Evolutionary conservation across 768 basidiomycete genomes (phyloP), one percentile per base, ranked within the genome.

Genomic region (Melanogaster broomeanus): DNA sequence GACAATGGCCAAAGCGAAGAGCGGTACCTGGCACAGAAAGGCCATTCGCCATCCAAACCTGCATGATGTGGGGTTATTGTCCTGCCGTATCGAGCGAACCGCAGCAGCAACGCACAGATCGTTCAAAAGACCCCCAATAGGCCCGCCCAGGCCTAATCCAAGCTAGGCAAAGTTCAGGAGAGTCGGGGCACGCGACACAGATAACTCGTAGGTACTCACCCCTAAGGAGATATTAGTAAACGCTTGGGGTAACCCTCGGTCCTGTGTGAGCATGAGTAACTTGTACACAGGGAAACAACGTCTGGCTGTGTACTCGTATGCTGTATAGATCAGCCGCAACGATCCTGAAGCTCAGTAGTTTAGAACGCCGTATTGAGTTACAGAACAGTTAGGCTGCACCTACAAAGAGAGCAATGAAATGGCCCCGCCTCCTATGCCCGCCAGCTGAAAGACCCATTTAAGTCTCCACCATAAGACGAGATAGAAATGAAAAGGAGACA

Each of bases 231-330:
- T 50, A 12, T 41, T 54, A 21, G 83, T 38, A 76, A 76, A 41
- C 82, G 70, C 88, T 87, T 62, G 62, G 0, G 51, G 48, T 37
- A 64, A 49, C n/a, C 51, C 35, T 9, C 59, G 49, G 15, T 45
- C 56, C 52, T 48, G n/a, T 3, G 27, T 28, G 15, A 40, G 15
- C 7, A 30, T 50, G 16, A 39, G 11, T 22, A 48, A 48, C n/a
- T 7, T n/a, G n/a, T n/a, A 3, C n/a, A 12, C 10, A 4, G 6
- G 6, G 28, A 28, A 10, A 41, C 21, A 3, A 44, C 10, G 21
- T 4, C 4, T 39, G 19, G 30, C 13, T 19, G 49, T 53, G 2
- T 22, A 64, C 61, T 16, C 60, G 53, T 1, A 62, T 51, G 11
- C 9, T 45, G 16, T 64, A 63, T 56, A 63, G 34, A 33, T 64